These are phyloP conservation scores for Stylosanthes scabra DNA, from an alignment of 331 rosid genomes.

Conservation along the genomic window DNA sequence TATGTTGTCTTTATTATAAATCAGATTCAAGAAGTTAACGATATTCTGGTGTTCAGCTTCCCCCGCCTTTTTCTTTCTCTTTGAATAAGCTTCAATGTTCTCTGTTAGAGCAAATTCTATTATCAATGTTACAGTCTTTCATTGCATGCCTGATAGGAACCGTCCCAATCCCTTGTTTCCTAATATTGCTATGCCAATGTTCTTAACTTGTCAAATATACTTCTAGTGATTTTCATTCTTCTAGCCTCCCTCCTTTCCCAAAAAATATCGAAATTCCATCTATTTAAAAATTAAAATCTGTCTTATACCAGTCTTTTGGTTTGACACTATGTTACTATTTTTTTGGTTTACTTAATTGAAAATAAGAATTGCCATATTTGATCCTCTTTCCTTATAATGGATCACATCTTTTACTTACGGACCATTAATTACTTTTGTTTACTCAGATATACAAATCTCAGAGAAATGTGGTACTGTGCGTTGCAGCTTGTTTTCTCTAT, in stretches of 20 bases:
- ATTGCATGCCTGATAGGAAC: background rate
- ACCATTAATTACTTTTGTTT: slow-evolving; percentile 27
- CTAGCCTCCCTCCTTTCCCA: background rate
- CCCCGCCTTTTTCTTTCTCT: too few relatives aligned
- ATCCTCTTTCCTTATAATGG: background rate
- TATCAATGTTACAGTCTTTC: background rate
- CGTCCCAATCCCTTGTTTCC: background rate
- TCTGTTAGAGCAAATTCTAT: background rate
- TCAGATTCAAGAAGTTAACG: too few relatives aligned
- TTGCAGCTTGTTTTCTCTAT: slow-evolving; percentile 76
- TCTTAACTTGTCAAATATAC: background rate
- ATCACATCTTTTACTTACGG: slow-evolving; percentile 24
- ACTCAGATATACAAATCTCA: slow-evolving; percentile 93
- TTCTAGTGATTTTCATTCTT: background rate
- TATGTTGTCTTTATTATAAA: too few relatives aligned
- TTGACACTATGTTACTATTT: background rate
- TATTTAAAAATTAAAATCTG: background rate
- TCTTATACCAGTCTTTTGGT: background rate
- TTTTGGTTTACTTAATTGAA: background rate
- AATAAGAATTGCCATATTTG: background rate
- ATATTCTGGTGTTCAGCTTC: too few relatives aligned
- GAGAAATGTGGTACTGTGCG: slow-evolving; percentile 85
- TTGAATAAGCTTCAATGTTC: too few relatives aligned
- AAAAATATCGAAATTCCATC: background rate
- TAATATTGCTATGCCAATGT: background rate